Conservation (phyloP, 139 green algal species). For the Nannochloris sp. region DNA sequence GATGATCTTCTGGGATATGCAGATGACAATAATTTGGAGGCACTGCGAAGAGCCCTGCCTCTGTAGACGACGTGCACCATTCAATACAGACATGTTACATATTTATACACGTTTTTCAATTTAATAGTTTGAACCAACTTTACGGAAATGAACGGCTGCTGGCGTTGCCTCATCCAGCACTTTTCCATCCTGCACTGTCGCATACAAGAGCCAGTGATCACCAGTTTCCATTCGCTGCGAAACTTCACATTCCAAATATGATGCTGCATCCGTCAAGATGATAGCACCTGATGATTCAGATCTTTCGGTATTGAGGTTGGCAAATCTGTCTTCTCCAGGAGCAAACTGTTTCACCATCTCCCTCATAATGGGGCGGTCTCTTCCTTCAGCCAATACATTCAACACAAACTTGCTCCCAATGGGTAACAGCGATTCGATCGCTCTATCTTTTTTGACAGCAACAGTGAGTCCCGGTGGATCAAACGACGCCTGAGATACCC, state of each 20-base stretch:
- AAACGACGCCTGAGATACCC: constrained; percentile 84
- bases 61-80: constrained; percentile 9
- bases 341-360: constrained; percentile 68
- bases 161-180: constrained; percentile 50
- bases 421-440: constrained; percentile 77
- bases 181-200: constrained; percentile 56
- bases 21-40: constrained; percentile 50
- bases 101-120: neutral
- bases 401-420: constrained; percentile 66
- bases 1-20: constrained; percentile 51
- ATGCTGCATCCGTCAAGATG: constrained; percentile 40
- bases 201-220: constrained; percentile 78
- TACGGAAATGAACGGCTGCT: constrained; percentile 60
- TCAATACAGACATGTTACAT: neutral
- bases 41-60: constrained; percentile 34
- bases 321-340: constrained; percentile 80
- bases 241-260: constrained; percentile 63
- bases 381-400: constrained; percentile 71
- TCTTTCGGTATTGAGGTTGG: constrained; percentile 37
- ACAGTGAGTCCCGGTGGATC: constrained; percentile 84
- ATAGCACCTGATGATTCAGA: constrained; percentile 36
- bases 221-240: constrained; percentile 64
- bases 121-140: constrained; percentile 25
- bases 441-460: constrained; percentile 88
- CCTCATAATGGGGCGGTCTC: constrained; percentile 53